These are phyloP conservation scores for Entomophthora muscae DNA, from an alignment of 371 early-diverging fungal species.

Conservation along the genomic window DNA sequence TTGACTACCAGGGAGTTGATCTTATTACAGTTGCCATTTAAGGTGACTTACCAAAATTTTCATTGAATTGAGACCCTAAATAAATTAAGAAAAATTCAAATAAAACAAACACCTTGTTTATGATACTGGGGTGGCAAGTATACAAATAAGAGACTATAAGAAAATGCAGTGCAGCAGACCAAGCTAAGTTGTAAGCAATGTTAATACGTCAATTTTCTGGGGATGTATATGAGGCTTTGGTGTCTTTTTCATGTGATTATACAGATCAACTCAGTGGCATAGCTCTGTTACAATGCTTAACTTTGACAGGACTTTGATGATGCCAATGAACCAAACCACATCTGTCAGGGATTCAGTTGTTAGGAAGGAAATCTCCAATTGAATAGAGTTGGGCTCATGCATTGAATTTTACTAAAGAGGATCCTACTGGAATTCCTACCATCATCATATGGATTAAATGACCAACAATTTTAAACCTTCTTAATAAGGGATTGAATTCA, in stretches of 20 bases:
- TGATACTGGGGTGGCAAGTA: constrained; percentile 31
- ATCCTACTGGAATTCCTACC: too few species aligned
- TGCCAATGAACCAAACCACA: constrained; percentile 54
- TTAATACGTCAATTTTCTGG: constrained; percentile 15
- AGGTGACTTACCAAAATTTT: constrained; percentile 49
- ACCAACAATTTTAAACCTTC: too few species aligned
- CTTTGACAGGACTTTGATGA: constrained; percentile 41
- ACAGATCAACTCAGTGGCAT: constrained; percentile 53
- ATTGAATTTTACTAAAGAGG: too few species aligned
- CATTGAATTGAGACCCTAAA: constrained; percentile 75
- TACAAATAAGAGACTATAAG: constrained; percentile 34
- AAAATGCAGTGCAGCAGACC: constrained; percentile 72
- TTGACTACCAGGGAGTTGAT: too few species aligned
- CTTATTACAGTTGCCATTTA: too few species aligned
- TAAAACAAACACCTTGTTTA: too few species aligned
- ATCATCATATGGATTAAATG: too few species aligned
- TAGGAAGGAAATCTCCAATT: too few species aligned
- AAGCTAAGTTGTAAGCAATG: constrained; percentile 16
- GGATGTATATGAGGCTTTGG: constrained; percentile 43
- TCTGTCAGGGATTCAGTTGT: too few species aligned
- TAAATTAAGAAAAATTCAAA: too few species aligned
- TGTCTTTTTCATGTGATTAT: constrained; percentile 45
- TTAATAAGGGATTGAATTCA: too few species aligned
- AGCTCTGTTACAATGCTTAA: constrained; percentile 57
- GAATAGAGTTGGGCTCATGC: too few species aligned